Percentiles rank a stretch among this genome's conserved stretches.
These are phyloP conservation scores for Artemisia tridentata DNA, from an alignment of 129 eudicot genomes.

Conservation along the genomic window DNA sequence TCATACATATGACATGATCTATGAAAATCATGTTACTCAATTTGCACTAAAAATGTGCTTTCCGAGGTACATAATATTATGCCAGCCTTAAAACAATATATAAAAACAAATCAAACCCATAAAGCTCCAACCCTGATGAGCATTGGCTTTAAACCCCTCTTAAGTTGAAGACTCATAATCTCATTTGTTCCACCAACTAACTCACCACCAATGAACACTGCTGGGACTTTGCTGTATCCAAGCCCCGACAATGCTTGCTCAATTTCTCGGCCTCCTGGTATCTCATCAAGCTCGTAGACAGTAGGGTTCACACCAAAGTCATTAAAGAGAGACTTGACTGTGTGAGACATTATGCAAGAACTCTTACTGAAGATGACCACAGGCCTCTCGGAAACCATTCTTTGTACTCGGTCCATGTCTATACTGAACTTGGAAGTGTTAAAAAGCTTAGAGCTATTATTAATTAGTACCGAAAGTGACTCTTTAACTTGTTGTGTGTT, in stretches of 20 bases:
- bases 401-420: conserved; percentile 51
- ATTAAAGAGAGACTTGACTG: conserved; percentile 50
- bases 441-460: neutral
- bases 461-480: neutral
- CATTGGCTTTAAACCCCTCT: conserved; percentile 50
- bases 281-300: conserved; percentile 74
- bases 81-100: neutral
- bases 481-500: neutral
- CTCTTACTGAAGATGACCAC: conserved; percentile 81
- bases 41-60: conserved; percentile 2
- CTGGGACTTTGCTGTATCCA: conserved; percentile 52
- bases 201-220: conserved; percentile 72
- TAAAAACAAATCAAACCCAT: conserved; percentile 39
- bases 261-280: conserved; percentile 48
- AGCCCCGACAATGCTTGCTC: conserved; percentile 54
- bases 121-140: conserved; percentile 63
- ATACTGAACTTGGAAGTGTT: neutral
- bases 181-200: conserved; percentile 71
- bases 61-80: neutral
- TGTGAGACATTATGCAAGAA: conserved; percentile 62
- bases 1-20: too few species aligned
- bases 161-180: conserved; percentile 68
- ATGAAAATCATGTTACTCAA: neutral
- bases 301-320: conserved; percentile 65
- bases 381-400: conserved; percentile 62